Conservation (phyloP, 169 alveolate species). For the Cryptosporidium tyzzeri region DNA sequence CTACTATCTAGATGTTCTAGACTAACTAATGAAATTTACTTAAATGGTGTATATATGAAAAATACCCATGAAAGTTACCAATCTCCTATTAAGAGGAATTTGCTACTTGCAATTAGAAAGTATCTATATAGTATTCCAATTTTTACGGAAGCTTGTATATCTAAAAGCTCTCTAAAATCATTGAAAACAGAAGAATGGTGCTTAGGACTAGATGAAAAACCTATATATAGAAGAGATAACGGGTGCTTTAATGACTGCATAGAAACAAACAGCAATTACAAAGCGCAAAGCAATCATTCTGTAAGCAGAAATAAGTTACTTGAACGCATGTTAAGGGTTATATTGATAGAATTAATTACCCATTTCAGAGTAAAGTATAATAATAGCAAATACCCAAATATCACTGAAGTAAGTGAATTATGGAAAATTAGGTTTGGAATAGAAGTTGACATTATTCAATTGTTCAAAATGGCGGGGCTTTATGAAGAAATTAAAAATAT, state of each 20-base stretch:
- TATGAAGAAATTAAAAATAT: constrained; percentile 11
- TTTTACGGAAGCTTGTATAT: constrained; percentile 51
- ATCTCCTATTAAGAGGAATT: background rate
- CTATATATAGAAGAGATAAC: background rate
- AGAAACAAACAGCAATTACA: background rate
- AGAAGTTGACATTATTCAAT: constrained; percentile 37
- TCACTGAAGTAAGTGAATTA: constrained; percentile 16
- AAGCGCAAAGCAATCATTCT: background rate
- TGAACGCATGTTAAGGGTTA: constrained; percentile 18
- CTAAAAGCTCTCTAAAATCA: constrained; percentile 14
- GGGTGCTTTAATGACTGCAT: background rate
- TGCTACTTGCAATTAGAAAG: constrained; percentile 55
- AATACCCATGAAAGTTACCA: background rate
- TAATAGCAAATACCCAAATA: constrained; percentile 6
- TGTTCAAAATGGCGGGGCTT: constrained; percentile 47
- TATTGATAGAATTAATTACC: constrained; percentile 22
- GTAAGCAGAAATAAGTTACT: background rate
- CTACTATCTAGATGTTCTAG: constrained; percentile 72
- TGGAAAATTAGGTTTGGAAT: constrained; percentile 64
- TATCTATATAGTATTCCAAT: constrained; percentile 42
- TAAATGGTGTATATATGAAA: background rate
- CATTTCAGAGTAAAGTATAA: constrained; percentile 12
- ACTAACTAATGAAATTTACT: constrained; percentile 3
- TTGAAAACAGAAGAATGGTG: constrained; percentile 17
- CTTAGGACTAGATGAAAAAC: background rate